These are phyloP conservation scores for Hemileccinum impolitum DNA, from an alignment of 768 basidiomycete genomes.

Conservation along the genomic window DNA sequence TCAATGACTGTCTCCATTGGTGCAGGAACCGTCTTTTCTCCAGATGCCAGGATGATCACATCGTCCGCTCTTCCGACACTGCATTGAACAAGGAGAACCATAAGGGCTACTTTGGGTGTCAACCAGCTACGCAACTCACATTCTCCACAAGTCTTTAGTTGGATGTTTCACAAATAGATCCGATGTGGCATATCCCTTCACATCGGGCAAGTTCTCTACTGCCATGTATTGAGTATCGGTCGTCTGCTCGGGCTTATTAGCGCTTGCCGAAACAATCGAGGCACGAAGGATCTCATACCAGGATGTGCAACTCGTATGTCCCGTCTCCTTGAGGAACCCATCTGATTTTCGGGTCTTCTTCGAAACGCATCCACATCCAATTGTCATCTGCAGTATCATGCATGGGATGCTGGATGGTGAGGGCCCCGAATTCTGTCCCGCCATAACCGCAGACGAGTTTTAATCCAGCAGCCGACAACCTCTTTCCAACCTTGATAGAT, in stretches of 20 bases:
- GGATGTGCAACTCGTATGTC: conserved; percentile 36
- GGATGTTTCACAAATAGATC: conserved; percentile 47
- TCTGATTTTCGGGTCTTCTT: conserved; percentile 19
- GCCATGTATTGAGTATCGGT: conserved; percentile 11
- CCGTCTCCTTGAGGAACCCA: conserved; percentile 33
- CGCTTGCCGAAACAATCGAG: not conserved
- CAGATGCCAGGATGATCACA: conserved; percentile 31
- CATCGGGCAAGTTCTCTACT: conserved; percentile 37
- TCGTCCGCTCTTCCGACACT: conserved; percentile 35
- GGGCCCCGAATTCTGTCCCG: conserved; percentile 28
- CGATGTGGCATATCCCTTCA: conserved; percentile 39
- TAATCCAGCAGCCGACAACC: conserved; percentile 32
- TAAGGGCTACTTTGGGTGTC: not conserved
- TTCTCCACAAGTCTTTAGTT: conserved; percentile 36
- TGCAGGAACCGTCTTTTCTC: conserved; percentile 24
- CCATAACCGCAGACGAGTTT: conserved; percentile 35
- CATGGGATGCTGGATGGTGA: not conserved
- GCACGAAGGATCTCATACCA: conserved; percentile 24
- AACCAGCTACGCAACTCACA: conserved; percentile 14
- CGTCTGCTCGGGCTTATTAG: conserved; percentile 4
- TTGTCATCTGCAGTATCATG: conserved; percentile 17
- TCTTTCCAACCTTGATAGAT: conserved; percentile 33
- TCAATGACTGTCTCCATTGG: conserved; percentile 27
- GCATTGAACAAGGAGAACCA: not conserved
- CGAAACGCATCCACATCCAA: conserved; percentile 38